Conservation (phyloP, 2,329 filamentous ascomycete genomes). For the Trichoderma aggressivum region DNA sequence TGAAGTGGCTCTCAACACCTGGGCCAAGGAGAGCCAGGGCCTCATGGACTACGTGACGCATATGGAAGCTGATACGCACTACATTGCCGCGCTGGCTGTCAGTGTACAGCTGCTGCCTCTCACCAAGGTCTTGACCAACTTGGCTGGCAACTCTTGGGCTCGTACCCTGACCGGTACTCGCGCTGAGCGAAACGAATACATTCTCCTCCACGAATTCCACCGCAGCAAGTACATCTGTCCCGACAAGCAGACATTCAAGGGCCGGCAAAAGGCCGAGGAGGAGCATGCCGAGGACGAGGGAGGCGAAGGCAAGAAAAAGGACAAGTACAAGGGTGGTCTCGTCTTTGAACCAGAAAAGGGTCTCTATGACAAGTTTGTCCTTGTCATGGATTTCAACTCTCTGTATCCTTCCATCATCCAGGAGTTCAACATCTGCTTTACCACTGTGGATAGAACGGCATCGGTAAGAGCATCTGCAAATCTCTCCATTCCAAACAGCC, state of each 20-base stretch:
- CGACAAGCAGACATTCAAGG: conserved; percentile 83
- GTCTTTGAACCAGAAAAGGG: conserved; percentile 98
- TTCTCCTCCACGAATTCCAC: conserved; percentile 94
- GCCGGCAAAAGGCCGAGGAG: conserved; percentile 69
- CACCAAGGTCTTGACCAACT: conserved; percentile 91
- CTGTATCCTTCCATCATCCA: conserved; percentile 98
- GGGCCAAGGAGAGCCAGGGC: conserved; percentile 73
- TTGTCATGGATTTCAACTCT: conserved; percentile 99
- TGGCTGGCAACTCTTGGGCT: conserved; percentile 98
- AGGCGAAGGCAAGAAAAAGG: conserved; percentile 87
- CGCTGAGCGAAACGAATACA: conserved; percentile 98
- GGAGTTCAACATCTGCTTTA: conserved; percentile 99
- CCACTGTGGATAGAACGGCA: conserved; percentile 78
- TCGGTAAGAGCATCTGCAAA: conserved; percentile 51
- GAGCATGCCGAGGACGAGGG: conserved; percentile 65
- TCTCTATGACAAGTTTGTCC: conserved; percentile 94
- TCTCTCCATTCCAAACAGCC: background rate
- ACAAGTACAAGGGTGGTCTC: conserved; percentile 97
- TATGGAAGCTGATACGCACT: conserved; percentile 93
- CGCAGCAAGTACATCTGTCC: conserved; percentile 97
- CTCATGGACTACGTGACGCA: conserved; percentile 92
- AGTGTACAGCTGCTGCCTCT: conserved; percentile 88
- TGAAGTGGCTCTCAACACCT: conserved; percentile 79
- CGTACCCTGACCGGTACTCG: conserved; percentile 92
- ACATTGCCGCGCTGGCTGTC: conserved; percentile 85